phyloP scores from a whole-genome alignment of 441 rosid genomes.

The Gossypium schwendimanii region DNA sequence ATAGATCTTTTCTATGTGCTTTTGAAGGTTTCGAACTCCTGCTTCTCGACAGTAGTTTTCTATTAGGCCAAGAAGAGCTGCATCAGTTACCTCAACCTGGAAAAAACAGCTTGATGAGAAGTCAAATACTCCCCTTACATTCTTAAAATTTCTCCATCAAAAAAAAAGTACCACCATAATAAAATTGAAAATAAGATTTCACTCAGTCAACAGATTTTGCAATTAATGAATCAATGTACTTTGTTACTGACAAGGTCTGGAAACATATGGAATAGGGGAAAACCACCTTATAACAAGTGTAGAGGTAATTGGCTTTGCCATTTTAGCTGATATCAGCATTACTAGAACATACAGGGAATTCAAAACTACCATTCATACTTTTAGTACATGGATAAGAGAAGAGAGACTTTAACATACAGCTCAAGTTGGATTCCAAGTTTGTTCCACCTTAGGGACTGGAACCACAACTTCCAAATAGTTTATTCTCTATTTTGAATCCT shows the following conservation, averaged over 20 bases:
- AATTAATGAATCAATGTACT: not conserved
- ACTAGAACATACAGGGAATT: not conserved
- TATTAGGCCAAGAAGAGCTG: slow-evolving; percentile 82
- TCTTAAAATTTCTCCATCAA: not conserved
- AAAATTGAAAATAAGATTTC: slow-evolving; percentile 1
- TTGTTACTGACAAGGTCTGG: not conserved
- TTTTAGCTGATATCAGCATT: not conserved
- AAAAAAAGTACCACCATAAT: not conserved
- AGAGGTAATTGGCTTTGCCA: not conserved
- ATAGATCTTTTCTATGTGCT: slow-evolving; percentile 96
- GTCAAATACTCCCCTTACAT: not conserved
- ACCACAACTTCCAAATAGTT: not conserved
- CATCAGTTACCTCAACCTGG: slow-evolving; percentile 92
- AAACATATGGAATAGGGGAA: not conserved
- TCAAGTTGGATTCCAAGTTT: not conserved
- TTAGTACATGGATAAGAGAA: not conserved
- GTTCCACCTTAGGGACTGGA: not conserved
- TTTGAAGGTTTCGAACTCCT: slow-evolving; percentile 97
- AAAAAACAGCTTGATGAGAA: slow-evolving; percentile 4
- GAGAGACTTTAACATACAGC: not conserved
- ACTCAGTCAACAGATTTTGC: not conserved
- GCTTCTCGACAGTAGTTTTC: slow-evolving; percentile 99
- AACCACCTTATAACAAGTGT: not conserved
- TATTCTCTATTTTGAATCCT: not conserved
- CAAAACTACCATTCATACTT: slow-evolving; percentile 1